Evolutionary conservation across 2,329 filamentous ascomycete species (phyloP).

Genomic region (Penicillium palitans): DNA sequence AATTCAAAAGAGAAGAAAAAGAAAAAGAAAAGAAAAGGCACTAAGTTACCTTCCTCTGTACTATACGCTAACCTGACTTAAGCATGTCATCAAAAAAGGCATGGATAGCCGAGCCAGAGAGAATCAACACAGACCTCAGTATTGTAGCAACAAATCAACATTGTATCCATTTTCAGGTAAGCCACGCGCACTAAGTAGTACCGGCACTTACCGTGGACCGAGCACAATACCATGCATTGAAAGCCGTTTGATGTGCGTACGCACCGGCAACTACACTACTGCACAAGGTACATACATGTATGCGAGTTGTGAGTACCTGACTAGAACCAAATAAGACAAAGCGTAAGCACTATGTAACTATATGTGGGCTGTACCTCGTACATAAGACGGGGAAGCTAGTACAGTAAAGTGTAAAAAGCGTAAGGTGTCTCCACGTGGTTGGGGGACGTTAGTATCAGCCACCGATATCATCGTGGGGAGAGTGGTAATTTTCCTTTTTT

Average conservation of each 20-base stretch:
- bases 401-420: background rate
- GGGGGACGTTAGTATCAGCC: slow-evolving; percentile 8
- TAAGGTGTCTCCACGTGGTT: slow-evolving; percentile 1
- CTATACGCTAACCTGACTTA: background rate
- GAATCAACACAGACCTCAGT: background rate
- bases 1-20: background rate
- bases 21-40: background rate
- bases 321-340: slow-evolving; percentile 2
- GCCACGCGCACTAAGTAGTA: background rate
- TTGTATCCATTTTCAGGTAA: background rate
- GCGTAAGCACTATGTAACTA: background rate
- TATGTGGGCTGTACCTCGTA: background rate
- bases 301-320: slow-evolving; percentile 2
- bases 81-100: background rate
- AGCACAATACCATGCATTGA: slow-evolving; percentile 1
- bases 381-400: slow-evolving; percentile 3
- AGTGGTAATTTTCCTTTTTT: slow-evolving; percentile 5
- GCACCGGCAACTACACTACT: background rate
- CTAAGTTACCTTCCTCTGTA: background rate
- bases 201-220: background rate
- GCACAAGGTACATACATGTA: background rate
- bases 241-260: background rate
- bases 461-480: slow-evolving; percentile 6
- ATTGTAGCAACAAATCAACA: background rate
- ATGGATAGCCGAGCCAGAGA: background rate